A percentile compares a stretch with the other conserved stretches of the same genome.
phyloP scores from a whole-genome alignment of 495 filamentous ascomycete genomes.

The Penicillium simplicissimum region DNA sequence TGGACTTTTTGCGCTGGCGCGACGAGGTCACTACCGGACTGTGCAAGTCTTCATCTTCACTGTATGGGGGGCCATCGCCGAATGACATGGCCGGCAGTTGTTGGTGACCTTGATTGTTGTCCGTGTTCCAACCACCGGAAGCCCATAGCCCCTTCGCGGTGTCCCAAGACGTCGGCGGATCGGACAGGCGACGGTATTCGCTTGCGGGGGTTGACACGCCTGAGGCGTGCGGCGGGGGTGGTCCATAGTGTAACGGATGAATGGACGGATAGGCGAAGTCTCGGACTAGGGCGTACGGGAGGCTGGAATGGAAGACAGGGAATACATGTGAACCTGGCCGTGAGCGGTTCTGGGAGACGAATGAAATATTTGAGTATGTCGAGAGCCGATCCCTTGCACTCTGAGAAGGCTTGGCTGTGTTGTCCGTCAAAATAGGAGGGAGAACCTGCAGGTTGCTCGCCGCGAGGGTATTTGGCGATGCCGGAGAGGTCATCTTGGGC shows the following conservation, averaged over 20 bases:
- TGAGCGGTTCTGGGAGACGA: constrained; percentile 56
- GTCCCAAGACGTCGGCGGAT: constrained; percentile 68
- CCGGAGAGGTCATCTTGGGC: constrained; percentile 60
- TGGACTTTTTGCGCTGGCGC: constrained; percentile 79
- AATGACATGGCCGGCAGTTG: constrained; percentile 85
- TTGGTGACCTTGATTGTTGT: constrained; percentile 48
- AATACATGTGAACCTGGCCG: constrained; percentile 77
- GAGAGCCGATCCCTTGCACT: constrained; percentile 75
- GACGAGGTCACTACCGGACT: constrained; percentile 79
- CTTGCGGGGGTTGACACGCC: constrained; percentile 82
- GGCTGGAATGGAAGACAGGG: constrained; percentile 80
- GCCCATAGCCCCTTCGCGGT: constrained; percentile 53
- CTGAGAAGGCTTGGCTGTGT: constrained; percentile 53
- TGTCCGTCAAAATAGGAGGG: constrained; percentile 43
- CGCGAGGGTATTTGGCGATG: constrained; percentile 43
- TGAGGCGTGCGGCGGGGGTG: constrained; percentile 72
- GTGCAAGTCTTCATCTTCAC: constrained; percentile 93
- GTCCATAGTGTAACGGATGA: constrained; percentile 92
- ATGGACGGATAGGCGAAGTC: constrained; percentile 89
- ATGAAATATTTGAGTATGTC: constrained; percentile 63
- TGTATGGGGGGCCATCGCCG: constrained; percentile 91
- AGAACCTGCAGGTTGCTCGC: constrained; percentile 44
- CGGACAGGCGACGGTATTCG: constrained; percentile 76
- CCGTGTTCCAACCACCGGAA: constrained; percentile 49
- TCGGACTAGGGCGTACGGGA: constrained; percentile 86